A percentile compares a stretch with the other conserved stretches of the same genome.
phyloP scores from a whole-genome alignment of 1,284 basidiomycete genomes.

The Xanthoconium separans region DNA sequence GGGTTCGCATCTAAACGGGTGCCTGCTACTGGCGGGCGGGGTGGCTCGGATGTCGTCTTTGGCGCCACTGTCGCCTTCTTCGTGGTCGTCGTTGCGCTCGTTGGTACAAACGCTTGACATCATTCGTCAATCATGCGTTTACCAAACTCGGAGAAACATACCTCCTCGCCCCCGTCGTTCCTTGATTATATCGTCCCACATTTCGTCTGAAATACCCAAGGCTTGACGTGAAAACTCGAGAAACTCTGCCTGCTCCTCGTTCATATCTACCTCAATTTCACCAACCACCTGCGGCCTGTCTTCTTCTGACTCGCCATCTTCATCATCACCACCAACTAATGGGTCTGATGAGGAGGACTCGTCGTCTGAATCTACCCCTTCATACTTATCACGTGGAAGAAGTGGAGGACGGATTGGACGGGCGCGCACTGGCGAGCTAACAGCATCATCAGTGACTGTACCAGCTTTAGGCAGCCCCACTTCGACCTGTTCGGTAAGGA shows the following conservation, averaged over 20 bases:
- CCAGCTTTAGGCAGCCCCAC: slow-evolving; percentile 9
- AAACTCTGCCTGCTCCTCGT: slow-evolving; percentile 88
- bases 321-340: slow-evolving; percentile 45
- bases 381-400: slow-evolving; percentile 75
- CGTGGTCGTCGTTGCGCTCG: slow-evolving; percentile 33
- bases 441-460: slow-evolving; percentile 4
- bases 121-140: slow-evolving; percentile 5
- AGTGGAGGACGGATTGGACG: slow-evolving; percentile 64
- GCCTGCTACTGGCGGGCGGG: slow-evolving; percentile 28
- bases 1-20: slow-evolving; percentile 52
- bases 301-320: slow-evolving; percentile 67
- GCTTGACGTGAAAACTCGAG: slow-evolving; percentile 89
- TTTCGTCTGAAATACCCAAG: slow-evolving; percentile 79
- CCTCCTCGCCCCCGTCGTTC: slow-evolving; percentile 77
- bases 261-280: slow-evolving; percentile 85
- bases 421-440: slow-evolving; percentile 12
- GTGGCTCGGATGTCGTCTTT: slow-evolving; percentile 6
- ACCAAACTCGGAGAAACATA: slow-evolving; percentile 37
- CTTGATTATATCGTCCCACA: slow-evolving; percentile 80
- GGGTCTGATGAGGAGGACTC: slow-evolving; percentile 51
- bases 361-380: slow-evolving; percentile 85
- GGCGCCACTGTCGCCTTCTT: slow-evolving; percentile 4
- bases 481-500: slow-evolving; percentile 45
- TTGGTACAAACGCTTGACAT: slow-evolving; percentile 66
- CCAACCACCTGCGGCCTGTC: slow-evolving; percentile 77